Evolutionary conservation across 2,329 filamentous ascomycete genomes (phyloP), one percentile per base, ranked within the genome.

Genomic region (Claviceps fusiformis): DNA sequence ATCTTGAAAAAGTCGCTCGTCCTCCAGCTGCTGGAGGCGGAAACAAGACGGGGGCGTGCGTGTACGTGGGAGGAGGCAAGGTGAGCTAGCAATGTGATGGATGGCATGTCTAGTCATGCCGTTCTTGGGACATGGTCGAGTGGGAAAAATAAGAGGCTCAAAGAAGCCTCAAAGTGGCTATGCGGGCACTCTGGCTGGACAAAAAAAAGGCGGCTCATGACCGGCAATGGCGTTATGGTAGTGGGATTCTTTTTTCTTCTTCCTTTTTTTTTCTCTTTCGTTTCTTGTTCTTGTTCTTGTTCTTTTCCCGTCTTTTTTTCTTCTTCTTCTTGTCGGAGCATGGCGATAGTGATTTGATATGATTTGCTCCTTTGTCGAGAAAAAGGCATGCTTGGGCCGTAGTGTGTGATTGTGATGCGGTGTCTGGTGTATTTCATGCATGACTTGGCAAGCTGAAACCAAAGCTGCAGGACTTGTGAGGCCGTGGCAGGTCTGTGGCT

Each of bases 311-410:
- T 7, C 62, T 61, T 56, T 54, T 52, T 3, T 58, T 62, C 58
- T 61, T 60, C 59, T 58, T 49, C 11, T 45, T 56, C 62, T 58
- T 60, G 60, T 60, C 35, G 60, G 62, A 67, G 64, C 66, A 68
- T 68, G 64, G 65, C 65, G 65, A 63, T 62, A 62, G 62, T 62
- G 60, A 65, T 61, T 63, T 61, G 58, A 65, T 62, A 59, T 57
- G 57, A 31, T 55, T 59, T 62, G 57, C 57, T 35, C 54, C 57
- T 62, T 58, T 57, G 48, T 62, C 56, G n/a, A n/a, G n/a, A 15
- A 55, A 56, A 46, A 29, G 50, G 54, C 45, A 53, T 47, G 39
- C 41, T 3, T 53, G 33, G 15, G n/a, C 9, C 3, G 24, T 24
- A 8, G 10, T 31, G 19, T 46, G 44, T 6, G 10, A 4, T 47